These are phyloP conservation scores for Chlorella sorokiniana DNA, from an alignment of 139 green algal species.

Conservation along the genomic window DNA sequence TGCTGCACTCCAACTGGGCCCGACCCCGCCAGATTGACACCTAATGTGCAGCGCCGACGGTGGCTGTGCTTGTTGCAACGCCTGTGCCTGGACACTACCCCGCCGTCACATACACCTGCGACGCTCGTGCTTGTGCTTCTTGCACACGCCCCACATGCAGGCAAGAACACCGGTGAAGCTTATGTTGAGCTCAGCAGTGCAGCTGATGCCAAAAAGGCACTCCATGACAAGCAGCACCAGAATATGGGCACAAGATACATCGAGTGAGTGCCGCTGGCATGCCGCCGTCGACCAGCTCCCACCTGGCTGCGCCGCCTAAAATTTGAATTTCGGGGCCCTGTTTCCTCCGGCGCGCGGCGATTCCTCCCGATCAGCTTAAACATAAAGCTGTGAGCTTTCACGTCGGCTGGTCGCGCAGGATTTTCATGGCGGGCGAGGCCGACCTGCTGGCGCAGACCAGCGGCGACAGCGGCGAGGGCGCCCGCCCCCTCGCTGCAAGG, in stretches of 20 bases:
- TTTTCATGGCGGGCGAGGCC: conserved; percentile 69
- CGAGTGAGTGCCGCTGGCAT: conserved; percentile 58
- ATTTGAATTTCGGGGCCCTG: neutral
- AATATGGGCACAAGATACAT: conserved; percentile 86
- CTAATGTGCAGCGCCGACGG: too few relatives aligned
- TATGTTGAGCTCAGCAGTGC: conserved; percentile 67
- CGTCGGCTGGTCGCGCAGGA: conserved; percentile 36
- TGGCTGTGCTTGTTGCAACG: too few relatives aligned
- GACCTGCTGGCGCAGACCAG: conserved; percentile 55
- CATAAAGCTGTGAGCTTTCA: too few relatives aligned
- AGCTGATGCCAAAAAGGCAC: conserved; percentile 54
- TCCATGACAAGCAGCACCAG: conserved; percentile 67
- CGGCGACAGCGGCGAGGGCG: conserved; percentile 21
- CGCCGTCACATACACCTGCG: neutral
- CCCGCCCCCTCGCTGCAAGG: conserved; percentile 36
- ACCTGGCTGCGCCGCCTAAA: neutral
- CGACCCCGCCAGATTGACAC: too few relatives aligned
- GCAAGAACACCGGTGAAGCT: conserved; percentile 74
- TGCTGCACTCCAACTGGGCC: too few relatives aligned
- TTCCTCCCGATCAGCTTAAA: neutral
- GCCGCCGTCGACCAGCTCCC: neutral
- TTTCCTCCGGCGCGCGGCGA: neutral
- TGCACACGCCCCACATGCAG: conserved; percentile 31
- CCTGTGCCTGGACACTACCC: neutral
- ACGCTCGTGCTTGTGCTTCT: too few relatives aligned